Conservation (phyloP, 2,329 filamentous ascomycete genomes). For the Thielaviopsis populi region DNA sequence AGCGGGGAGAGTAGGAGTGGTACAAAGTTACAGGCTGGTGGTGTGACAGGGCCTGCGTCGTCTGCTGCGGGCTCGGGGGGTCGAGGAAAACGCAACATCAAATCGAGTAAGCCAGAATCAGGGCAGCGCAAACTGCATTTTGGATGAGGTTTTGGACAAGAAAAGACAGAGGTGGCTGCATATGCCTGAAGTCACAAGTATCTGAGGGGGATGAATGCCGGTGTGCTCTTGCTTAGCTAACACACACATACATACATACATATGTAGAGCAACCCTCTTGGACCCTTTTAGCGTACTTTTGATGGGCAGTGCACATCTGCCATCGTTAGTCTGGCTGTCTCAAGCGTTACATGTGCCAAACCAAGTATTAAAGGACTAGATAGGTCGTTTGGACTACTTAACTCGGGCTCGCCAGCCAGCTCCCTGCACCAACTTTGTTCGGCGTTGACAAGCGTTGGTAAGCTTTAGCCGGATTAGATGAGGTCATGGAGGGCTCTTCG, state of each 20-base stretch:
- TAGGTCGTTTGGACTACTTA: not conserved
- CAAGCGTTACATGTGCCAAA: no score
- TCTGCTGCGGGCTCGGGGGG: conserved; percentile 17
- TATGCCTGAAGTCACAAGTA: not conserved
- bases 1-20: not conserved
- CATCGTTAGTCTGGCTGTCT: no score
- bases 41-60: not conserved
- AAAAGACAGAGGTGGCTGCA: not conserved
- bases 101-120: conserved; percentile 32
- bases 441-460: not conserved
- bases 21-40: not conserved
- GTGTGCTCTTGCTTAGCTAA: not conserved
- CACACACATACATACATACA: no score
- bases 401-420: not conserved
- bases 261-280: no score
- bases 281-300: no score
- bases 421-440: not conserved
- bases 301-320: no score
- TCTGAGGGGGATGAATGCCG: not conserved
- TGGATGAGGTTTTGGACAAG: conserved; percentile 28
- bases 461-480: not conserved
- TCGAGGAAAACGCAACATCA: conserved; percentile 23
- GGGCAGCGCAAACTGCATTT: conserved; percentile 48
- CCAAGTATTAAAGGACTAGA: no score
- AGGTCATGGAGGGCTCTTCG: not conserved